Base-by-base conservation (phyloP, 2,329 filamentous ascomycete species). In the Diaporthe vexans region DNA sequence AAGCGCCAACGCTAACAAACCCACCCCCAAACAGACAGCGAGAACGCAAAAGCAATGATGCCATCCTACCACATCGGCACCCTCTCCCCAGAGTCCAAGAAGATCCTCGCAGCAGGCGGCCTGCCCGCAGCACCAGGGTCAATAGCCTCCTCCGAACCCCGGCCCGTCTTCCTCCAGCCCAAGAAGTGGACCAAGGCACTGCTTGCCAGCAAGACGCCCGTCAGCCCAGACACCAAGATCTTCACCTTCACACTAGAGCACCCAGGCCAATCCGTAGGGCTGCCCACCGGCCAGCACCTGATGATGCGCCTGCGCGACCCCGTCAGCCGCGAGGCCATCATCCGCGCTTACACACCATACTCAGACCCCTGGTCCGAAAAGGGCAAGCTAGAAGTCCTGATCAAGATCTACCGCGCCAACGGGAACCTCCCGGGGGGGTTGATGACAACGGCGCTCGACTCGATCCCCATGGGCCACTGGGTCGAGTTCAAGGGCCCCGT, bases 41-140 rank as follows among this genome's bases (percentile, higher is more conserved):
- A 98, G 84, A 97, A 94, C 21, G 95, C 95, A 46, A 98, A 97
- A 84, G 89, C 88, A 24, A 97, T 97, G 95, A 95, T 98, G 93
- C 89, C 90, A 15, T 84, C 88, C 58, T 97, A 97, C 80, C 95
- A 98, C 82, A 91, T 98, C 77, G 95, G 95, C 68, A 91, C 91
- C 0, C 88, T 98, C 17, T 90, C 94, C 78, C 85, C 91, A 77
- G 85, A 86, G 26, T 90, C 92, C 1, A 86, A 35, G 35, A 85
- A 86, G 52, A 80, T 86, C 0, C 87, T 97, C 3, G 85, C 87
- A 19, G 83, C 83, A 1, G 81, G 86, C 73, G 80, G 81, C 17
- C 75, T 76, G 17, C 73, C 76, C 1, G 82, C 82, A n/a, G 83
- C 83, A 2, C 83, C 84, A 21, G 80, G 29, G 21, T 6, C 29